Base-by-base conservation (phyloP, 306 rosid genomes). In the barrel medic (Medicago truncatula) region DNA sequence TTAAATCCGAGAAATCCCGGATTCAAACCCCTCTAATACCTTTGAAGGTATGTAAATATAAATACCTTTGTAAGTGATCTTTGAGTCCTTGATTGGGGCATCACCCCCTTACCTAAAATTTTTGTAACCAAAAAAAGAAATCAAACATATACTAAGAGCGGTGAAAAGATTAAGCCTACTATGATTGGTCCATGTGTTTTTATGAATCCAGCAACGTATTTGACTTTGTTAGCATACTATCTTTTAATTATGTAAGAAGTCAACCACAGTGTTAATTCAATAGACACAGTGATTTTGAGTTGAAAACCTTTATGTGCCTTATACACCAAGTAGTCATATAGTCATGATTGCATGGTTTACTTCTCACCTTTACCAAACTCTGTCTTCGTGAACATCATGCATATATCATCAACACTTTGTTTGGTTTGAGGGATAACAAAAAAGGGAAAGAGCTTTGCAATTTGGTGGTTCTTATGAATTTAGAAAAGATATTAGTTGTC, bases 261-360 rank as follows among this genome's bases (percentile, higher is more conserved):
- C 88, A 82, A 78, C 80, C 81, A 46, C 15, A 75, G 59, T 67
- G 78, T 52, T 28, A 49, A 77, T 52, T 62, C 21, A 46, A 81
- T 47, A 54, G 74, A 64, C 75, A 62, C 44, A 8, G 57, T 46
- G 76, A 65, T 38, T 43, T 71, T 77, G 66, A 21, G 53, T 74
- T 86, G 86, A 67, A 85, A 76, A 83, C 73, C 70, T 80, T 71
- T 59, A 16, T 56, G 47, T 75, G 81, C 58, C 79, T 79, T 75
- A 71, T 78, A 82, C 80, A 34, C 75, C 71, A 71, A 76, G 62
- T 67, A 50, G 38, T 82, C 76, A 74, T 76, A 72, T 57, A 49
- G 20, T 84, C 76, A 74, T 79, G 31, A 83, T 79, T 62, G 72
- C 56, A 82, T 58, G 75, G 72, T 77, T 74, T 80, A 76, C 71